Percentiles rank a stretch among this genome's conserved stretches.
phyloP scores from a whole-genome alignment of 2,329 filamentous ascomycete species.

The Pseudogymnoascus sp. region DNA sequence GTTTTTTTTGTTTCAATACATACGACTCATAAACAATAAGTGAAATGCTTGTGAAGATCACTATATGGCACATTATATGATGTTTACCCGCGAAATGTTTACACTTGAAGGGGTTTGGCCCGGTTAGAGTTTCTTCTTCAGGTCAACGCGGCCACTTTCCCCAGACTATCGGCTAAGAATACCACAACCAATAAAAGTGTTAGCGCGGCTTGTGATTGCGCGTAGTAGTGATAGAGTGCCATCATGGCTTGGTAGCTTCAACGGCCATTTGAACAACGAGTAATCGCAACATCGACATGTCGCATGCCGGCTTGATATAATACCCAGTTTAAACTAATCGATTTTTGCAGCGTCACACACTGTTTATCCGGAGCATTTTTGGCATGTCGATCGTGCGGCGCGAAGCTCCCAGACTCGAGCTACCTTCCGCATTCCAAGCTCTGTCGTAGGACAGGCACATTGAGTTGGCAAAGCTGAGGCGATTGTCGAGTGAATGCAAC shows the following conservation, averaged over 20 bases:
- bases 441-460: neutral
- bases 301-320: slow-evolving; percentile 6
- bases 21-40: neutral
- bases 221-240: slow-evolving; percentile 6
- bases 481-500: slow-evolving; percentile 70
- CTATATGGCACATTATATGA: neutral
- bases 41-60: neutral
- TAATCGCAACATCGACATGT: slow-evolving; percentile 6
- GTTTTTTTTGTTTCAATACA: neutral
- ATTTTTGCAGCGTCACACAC: neutral
- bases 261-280: neutral
- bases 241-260: slow-evolving; percentile 3
- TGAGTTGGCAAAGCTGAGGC: neutral
- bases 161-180: slow-evolving; percentile 7
- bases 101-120: neutral
- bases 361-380: neutral
- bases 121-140: slow-evolving; percentile 3
- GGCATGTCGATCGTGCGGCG: slow-evolving; percentile 6
- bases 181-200: slow-evolving; percentile 7
- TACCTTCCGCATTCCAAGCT: slow-evolving; percentile 3
- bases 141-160: neutral
- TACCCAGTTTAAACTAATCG: neutral
- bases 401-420: slow-evolving; percentile 6
- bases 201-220: slow-evolving; percentile 8
- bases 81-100: neutral